Evolutionary conservation across 768 basidiomycete genomes (phyloP), one percentile per base, ranked within the genome.

Genomic region (Auriscalpium orientale): DNA sequence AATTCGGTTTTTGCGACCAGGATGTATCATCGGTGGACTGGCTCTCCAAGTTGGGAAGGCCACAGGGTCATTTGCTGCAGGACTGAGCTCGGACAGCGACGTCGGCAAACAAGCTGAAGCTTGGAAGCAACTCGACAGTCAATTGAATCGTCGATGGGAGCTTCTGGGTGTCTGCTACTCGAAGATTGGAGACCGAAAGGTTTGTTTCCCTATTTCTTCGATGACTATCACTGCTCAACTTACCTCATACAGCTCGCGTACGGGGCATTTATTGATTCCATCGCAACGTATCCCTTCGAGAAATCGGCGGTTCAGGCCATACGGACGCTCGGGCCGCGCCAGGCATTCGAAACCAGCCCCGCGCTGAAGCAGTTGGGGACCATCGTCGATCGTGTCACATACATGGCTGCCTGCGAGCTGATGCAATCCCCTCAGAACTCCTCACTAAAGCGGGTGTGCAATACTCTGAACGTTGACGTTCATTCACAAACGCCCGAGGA

Each of bases 171-270:
- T 87, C 4, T 92, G 90, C 66, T 84, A 82, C 64, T 77, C 79
- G 33, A 93, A 89, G 68, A 83, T 83, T 28, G 87, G 85, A 0
- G 87, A 95, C 61, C 77, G 86, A 20, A 80, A 79, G 78, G 93
- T 90, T 46, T 34, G 75, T 67, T 4, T 12, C 53, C 51, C 40
- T 12, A 37, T 16, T 1, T 33, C 53, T 28, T 47, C 28, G 2
- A 28, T 28, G 28, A 28, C 28, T 28, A 5, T 28, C 28, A 28
- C 28, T 28, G 28, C 7, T 28, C 4, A 28, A 28, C 28, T 28
- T 7, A 28, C 28, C 28, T 28, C 28, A 28, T 28, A 13, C 57
- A 91, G 88, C 75, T 77, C 55, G 83, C 87, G 13, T 82, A 80
- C 55, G 74, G 81, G 8, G 76, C 82, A 7, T 75, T 87, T 48